Base-by-base conservation (phyloP, 2,329 filamentous ascomycete genomes). In the Colletotrichum liaoningense region DNA sequence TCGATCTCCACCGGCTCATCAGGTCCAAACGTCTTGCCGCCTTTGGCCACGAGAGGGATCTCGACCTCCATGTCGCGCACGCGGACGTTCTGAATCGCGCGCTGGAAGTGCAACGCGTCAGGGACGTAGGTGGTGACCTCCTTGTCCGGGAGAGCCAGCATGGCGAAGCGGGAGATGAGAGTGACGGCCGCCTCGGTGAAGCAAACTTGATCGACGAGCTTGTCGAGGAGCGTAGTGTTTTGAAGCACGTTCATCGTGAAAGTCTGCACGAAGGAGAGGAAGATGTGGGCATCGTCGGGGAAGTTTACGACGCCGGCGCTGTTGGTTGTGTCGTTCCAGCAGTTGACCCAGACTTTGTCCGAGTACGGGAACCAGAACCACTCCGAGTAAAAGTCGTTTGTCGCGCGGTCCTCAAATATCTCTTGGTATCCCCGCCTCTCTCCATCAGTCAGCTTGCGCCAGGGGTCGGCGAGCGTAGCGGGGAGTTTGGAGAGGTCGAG, bases 291-390 rank as follows among this genome's bases (percentile, higher is more conserved):
- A 3, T 49, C 42, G 42, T n/a, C 42, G 7, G 42, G 42, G 7
- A 49, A 49, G 19, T 49, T 49, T 4, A 49, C 42, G 42, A 49
- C 42, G 19, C 42, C 42, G 19, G 42, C 42, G 42, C 42, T 49
- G 19, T 49, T 19, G 6, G 42, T 6, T 9, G 42, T 54, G 8
- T 54, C 16, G 38, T 26, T 19, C 11, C 16, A 9, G 60, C 26
- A 7, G 26, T 42, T 52, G 26, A 52, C 24, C 38, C 19, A 63
- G 42, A 52, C 81, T 55, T 84, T 79, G 63, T 83, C 80, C 24
- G 83, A 82, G 67, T 85, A 86, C 0, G 86, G 82, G 72, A 87
- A 88, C 86, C 86, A 88, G 75, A 88, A 88, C 84, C 84, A 87
- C 74, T 88, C 86, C 26, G 80, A 78, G 67, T 87, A 87, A 73